A percentile compares a stretch with the other conserved stretches of the same genome.
phyloP scores from a whole-genome alignment of 345 rosid genomes.

The Salix koriyanagi region DNA sequence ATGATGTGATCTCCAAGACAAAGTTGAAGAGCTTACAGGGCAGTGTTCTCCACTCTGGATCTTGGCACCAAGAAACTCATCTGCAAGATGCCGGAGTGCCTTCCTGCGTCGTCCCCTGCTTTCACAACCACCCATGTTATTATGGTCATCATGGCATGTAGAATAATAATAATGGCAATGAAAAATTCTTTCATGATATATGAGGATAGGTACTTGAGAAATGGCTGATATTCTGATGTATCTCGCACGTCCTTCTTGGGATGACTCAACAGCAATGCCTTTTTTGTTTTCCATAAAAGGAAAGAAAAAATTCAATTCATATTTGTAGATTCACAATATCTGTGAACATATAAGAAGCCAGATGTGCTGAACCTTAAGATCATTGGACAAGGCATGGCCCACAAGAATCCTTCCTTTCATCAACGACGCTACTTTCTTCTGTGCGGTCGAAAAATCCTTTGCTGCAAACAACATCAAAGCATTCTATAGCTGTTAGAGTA shows the following conservation, averaged over 20 bases:
- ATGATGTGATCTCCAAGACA: not conserved
- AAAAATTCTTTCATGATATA: not conserved
- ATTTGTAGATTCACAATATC: not conserved
- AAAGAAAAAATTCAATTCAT: conserved; percentile 3
- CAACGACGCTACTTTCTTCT: conserved; percentile 79
- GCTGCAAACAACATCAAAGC: conserved; percentile 38
- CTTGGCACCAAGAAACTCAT: conserved; percentile 73
- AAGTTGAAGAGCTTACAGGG: conserved; percentile 51
- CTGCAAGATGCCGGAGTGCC: conserved; percentile 73
- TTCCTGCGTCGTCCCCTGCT: conserved; percentile 62
- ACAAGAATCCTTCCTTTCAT: conserved; percentile 78
- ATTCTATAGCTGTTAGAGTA: not conserved
- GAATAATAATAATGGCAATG: conserved; percentile 1
- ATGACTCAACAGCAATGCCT: conserved; percentile 83
- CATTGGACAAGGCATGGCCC: conserved; percentile 92
- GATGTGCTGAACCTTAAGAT: conserved; percentile 64
- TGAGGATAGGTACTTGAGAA: conserved; percentile 49
- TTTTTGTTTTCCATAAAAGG: not conserved
- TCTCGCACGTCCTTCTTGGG: conserved; percentile 77
- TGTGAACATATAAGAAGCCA: not conserved
- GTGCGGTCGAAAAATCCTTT: conserved; percentile 67
- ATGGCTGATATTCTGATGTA: conserved; percentile 72
- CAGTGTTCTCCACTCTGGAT: conserved; percentile 97
- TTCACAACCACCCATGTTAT: conserved; percentile 4
- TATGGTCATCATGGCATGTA: not conserved